Conservation (phyloP, 805 yeast species). For the Hyphopichia homilentoma region DNA sequence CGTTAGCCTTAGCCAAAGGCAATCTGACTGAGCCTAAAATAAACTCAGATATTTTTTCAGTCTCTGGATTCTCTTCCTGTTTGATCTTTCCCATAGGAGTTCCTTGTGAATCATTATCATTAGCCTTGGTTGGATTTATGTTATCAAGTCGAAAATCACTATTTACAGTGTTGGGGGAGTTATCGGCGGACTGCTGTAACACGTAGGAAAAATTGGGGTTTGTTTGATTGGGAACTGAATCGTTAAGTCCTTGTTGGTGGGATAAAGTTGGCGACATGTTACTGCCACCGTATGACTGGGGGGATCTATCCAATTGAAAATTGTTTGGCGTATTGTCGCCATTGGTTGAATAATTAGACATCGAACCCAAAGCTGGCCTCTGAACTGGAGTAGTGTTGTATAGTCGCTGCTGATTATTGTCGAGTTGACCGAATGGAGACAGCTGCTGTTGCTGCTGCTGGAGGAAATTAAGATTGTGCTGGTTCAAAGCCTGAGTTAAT, state of each 20-base stretch:
- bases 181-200: conserved; percentile 22
- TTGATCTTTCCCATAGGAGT: background rate
- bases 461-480: conserved; percentile 31
- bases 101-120: conserved; percentile 5
- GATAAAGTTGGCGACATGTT: conserved; percentile 7
- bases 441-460: conserved; percentile 16
- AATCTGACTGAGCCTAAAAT: conserved; percentile 72
- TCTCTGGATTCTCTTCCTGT: conserved; percentile 5
- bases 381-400: conserved; percentile 6
- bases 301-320: conserved; percentile 7
- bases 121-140: conserved; percentile 3
- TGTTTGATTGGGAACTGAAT: conserved; percentile 9
- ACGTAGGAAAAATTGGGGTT: conserved; percentile 13
- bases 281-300: conserved; percentile 6
- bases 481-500: conserved; percentile 59
- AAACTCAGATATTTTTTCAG: conserved; percentile 50
- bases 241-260: conserved; percentile 7
- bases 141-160: background rate
- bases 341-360: conserved; percentile 6
- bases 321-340: conserved; percentile 5
- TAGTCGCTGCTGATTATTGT: conserved; percentile 3
- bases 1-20: conserved; percentile 62
- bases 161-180: conserved; percentile 20
- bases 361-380: conserved; percentile 4
- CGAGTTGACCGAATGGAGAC: background rate